Percentiles rank a stretch among this genome's conserved stretches.
Conservation (phyloP, 208 protist species). For the Trypanosoma scelopori region DNA sequence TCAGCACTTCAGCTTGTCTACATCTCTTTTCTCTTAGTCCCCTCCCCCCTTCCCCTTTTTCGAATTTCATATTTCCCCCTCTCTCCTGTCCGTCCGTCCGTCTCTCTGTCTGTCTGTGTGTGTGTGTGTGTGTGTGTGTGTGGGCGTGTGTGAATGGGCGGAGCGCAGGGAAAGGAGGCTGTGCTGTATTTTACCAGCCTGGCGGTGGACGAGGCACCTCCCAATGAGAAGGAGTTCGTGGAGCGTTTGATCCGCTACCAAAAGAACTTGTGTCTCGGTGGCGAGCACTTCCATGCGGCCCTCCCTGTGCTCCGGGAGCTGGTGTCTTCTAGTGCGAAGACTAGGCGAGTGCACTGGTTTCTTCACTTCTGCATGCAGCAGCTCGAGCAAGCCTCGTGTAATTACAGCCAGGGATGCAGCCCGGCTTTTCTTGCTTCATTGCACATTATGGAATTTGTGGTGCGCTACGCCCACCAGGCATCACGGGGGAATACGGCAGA, state of each 20-base stretch:
- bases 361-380: slow-evolving; percentile 38
- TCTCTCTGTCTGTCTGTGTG: slow-evolving; percentile 4
- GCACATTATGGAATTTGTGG: slow-evolving; percentile 50
- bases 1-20: too few species aligned
- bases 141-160: slow-evolving; percentile 31
- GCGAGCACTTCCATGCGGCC: slow-evolving; percentile 44
- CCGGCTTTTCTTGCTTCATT: slow-evolving; percentile 35
- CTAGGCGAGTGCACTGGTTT: slow-evolving; percentile 55
- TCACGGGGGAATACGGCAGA: slow-evolving; percentile 32
- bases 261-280: slow-evolving; percentile 41
- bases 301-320: slow-evolving; percentile 42
- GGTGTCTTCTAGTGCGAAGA: slow-evolving; percentile 21
- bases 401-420: slow-evolving; percentile 24
- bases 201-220: slow-evolving; percentile 20
- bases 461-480: slow-evolving; percentile 53
- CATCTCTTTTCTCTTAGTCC: background rate
- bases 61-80: background rate
- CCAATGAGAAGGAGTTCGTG: slow-evolving; percentile 44
- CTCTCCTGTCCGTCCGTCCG: background rate
- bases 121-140: slow-evolving; percentile 42
- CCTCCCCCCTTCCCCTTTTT: slow-evolving; percentile 8
- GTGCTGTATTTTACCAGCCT: slow-evolving; percentile 42
- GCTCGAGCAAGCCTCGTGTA: slow-evolving; percentile 33
- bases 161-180: slow-evolving; percentile 46
- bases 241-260: slow-evolving; percentile 36